Percentiles rank a stretch among this genome's conserved stretches.
Conservation (phyloP, 306 rosid genomes). For the apple (Malus domestica) region DNA sequence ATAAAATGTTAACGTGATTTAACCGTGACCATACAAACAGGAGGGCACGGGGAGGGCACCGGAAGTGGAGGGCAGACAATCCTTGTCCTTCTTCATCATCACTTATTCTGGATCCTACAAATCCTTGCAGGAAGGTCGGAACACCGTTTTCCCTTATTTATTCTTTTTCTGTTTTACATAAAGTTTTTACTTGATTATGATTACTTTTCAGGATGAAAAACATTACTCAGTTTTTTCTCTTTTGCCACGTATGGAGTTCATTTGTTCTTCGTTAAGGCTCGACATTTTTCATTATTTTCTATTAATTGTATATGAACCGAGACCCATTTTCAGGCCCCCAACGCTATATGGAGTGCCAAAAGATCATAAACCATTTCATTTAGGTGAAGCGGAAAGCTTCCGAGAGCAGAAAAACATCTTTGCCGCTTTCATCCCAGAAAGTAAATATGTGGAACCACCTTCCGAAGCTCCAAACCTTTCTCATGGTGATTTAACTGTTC, state of each 20-base stretch:
- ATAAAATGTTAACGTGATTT: too few species aligned
- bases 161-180: not conserved
- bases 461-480: constrained; percentile 32
- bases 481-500: constrained; percentile 24
- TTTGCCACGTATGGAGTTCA: not conserved
- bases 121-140: constrained; percentile 76
- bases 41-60: too few species aligned
- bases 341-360: constrained; percentile 87
- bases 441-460: constrained; percentile 48
- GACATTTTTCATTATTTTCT: not conserved
- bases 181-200: not conserved
- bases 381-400: constrained; percentile 59
- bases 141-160: not conserved
- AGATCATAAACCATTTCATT: constrained; percentile 60
- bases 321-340: constrained; percentile 55
- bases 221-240: not conserved
- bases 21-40: too few species aligned
- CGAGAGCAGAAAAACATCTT: constrained; percentile 60
- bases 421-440: constrained; percentile 53
- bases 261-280: not conserved
- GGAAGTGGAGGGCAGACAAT: too few species aligned
- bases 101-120: constrained; percentile 85
- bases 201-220: not conserved
- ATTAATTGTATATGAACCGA: constrained; percentile 6
- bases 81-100: constrained; percentile 54